Evolutionary conservation across 176 grass and related monocot species (phyloP).

Genomic region (Ensete ventricosum): DNA sequence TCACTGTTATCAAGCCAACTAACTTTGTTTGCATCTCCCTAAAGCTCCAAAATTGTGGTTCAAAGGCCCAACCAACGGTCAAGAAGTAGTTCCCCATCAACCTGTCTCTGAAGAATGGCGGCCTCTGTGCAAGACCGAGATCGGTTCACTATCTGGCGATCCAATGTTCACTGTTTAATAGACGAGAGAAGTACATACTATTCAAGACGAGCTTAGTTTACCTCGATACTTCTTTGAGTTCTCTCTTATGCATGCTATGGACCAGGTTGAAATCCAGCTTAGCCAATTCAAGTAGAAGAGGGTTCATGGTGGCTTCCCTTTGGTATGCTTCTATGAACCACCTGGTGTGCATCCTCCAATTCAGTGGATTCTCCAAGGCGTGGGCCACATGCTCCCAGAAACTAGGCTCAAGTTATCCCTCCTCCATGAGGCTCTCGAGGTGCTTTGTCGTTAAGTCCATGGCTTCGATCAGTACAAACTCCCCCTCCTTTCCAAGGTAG

Average conservation of each 20-base stretch:
- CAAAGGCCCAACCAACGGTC: neutral
- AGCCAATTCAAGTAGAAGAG: slow-evolving; percentile 19
- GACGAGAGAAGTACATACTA: neutral
- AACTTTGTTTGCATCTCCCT: neutral
- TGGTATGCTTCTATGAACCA: slow-evolving; percentile 24
- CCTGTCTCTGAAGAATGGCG: slow-evolving; percentile 16
- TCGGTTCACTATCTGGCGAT: slow-evolving; percentile 7
- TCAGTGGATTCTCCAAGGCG: slow-evolving; percentile 26
- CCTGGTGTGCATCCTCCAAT: slow-evolving; percentile 24
- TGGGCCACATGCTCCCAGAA: slow-evolving; percentile 15
- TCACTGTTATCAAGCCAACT: neutral
- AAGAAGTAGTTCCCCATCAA: slow-evolving; percentile 14
- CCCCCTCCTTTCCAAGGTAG: slow-evolving; percentile 19
- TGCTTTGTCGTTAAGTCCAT: slow-evolving; percentile 19
- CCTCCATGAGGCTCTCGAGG: slow-evolving; percentile 1
- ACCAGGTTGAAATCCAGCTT: slow-evolving; percentile 29
- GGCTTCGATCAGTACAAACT: slow-evolving; percentile 15
- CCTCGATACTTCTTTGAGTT: slow-evolving; percentile 24
- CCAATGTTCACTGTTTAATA: neutral
- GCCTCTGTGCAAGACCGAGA: slow-evolving; percentile 13
- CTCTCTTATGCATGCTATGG: slow-evolving; percentile 14
- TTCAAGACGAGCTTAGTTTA: neutral
- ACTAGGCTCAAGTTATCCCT: neutral
- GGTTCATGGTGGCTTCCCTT: slow-evolving; percentile 1
- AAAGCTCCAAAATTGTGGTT: slow-evolving; percentile 1